These are phyloP conservation scores for baker's yeast (Saccharomyces cerevisiae) DNA, from an alignment of 805 yeast species.

Conservation along the genomic window DNA sequence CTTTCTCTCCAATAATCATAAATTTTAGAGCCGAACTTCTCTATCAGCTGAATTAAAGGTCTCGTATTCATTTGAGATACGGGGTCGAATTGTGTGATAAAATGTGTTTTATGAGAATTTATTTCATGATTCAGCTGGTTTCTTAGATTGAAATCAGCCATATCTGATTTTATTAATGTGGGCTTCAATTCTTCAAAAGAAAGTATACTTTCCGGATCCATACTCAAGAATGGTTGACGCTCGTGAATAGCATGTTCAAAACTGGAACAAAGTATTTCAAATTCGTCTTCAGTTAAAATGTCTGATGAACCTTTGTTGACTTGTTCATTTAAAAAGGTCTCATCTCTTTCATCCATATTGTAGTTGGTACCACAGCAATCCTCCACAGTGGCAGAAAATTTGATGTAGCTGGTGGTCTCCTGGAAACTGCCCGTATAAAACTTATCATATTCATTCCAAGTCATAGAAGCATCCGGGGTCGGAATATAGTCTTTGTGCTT, in stretches of 20 bases:
- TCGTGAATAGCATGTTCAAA: conserved; percentile 69
- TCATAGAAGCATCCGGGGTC: conserved; percentile 86
- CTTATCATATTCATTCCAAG: conserved; percentile 69
- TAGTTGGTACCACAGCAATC: conserved; percentile 83
- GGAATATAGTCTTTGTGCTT: conserved; percentile 64
- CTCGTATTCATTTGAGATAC: conserved; percentile 34
- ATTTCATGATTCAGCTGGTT: conserved; percentile 49
- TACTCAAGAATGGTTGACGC: conserved; percentile 78
- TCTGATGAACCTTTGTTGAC: conserved; percentile 27
- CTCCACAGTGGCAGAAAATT: conserved; percentile 91
- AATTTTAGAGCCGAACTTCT: conserved; percentile 53
- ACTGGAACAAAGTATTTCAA: conserved; percentile 66
- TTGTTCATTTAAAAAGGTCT: conserved; percentile 45
- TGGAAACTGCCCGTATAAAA: conserved; percentile 61
- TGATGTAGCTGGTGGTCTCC: conserved; percentile 73
- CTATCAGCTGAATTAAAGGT: conserved; percentile 41
- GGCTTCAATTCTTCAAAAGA: conserved; percentile 60
- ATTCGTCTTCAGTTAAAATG: conserved; percentile 69
- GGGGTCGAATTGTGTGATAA: conserved; percentile 46
- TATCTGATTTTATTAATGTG: conserved; percentile 37
- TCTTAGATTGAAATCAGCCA: conserved; percentile 44
- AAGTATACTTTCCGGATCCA: conserved; percentile 75
- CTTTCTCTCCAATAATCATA: conserved; percentile 79
- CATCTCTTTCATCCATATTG: conserved; percentile 87
- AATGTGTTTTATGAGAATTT: conserved; percentile 38